Evolutionary conservation across 768 basidiomycete species (phyloP), one percentile per base, ranked within the genome.

Genomic region (Tulasnella sp.): DNA sequence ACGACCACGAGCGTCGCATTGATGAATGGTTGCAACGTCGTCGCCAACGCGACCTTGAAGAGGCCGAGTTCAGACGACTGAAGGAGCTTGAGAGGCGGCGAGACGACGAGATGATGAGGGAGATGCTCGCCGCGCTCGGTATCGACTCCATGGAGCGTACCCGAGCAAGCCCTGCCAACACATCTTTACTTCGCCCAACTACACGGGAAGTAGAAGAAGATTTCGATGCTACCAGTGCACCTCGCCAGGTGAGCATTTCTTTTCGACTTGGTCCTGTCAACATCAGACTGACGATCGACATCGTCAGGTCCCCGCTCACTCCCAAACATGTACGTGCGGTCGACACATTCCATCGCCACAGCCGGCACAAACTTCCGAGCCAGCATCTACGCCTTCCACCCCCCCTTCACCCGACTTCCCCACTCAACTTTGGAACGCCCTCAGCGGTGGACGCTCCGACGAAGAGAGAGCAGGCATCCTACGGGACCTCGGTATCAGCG

Each of bases 391-490:
- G 12, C 12, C 74, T 24, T 42, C 41, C 40, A n/a, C 74, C 28
- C 5, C 34, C 7, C 5, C 34, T 11, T 20, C 50, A 12, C 16
- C 12, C 11, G 74, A 75, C 31, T 40, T 75, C n/a, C 31, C 74
- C n/a, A 75, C 37, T n/a, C 31, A 42, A 28, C 31, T 75, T 42
- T 48, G 74, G 28, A 42, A 34, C 16, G 74, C 74, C 12, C 74
- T 75, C 6, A 75, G 74, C 41, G 41, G 41, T 75, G 74, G 74
- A n/a, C 74, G 74, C n/a, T 75, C 74, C 24, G 74, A 75, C 41
- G 41, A 75, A 42, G 74, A 75, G 74, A 75, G 48, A 42, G 74
- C 41, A 22, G 46, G 41, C 28, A 75, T 75, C 31, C 7, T 75
- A 14, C 34, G 31, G 24, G 74, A 75, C 41, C 40, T 75, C 46